Evolutionary conservation across 192 early-diverging fungal species (phyloP).

Genomic region (Thamnidium elegans): DNA sequence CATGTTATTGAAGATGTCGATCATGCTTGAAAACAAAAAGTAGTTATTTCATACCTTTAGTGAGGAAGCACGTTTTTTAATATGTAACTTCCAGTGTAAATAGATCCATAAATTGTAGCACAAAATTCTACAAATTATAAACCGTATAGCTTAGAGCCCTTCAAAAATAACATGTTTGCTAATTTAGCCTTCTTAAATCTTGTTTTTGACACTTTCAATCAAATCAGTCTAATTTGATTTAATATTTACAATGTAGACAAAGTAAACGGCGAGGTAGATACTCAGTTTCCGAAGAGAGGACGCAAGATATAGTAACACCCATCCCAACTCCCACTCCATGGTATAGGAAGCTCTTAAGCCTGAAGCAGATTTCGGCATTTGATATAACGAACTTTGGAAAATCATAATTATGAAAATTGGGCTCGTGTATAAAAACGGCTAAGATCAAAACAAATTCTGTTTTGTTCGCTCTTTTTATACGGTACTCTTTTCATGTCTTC

Average conservation of each 20-base stretch:
- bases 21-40: slow-evolving; percentile 10
- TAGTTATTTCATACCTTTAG: slow-evolving; percentile 3
- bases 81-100: slow-evolving; percentile 9
- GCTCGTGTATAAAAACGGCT: slow-evolving; percentile 8
- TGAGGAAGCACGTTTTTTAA: slow-evolving; percentile 7
- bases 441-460: slow-evolving; percentile 13
- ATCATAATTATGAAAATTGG: slow-evolving; percentile 7
- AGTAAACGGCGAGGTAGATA: slow-evolving; percentile 4
- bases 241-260: slow-evolving; percentile 8
- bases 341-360: slow-evolving; percentile 7
- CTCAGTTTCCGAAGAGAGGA: slow-evolving; percentile 6
- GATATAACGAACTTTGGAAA: slow-evolving; percentile 10
- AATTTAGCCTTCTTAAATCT: slow-evolving; percentile 11
- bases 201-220: slow-evolving; percentile 10
- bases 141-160: slow-evolving; percentile 7
- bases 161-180: slow-evolving; percentile 3
- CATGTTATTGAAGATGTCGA: slow-evolving; percentile 8
- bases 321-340: slow-evolving; percentile 9
- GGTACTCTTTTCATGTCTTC: slow-evolving; percentile 6
- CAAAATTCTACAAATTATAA: slow-evolving; percentile 9
- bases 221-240: slow-evolving; percentile 9
- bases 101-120: slow-evolving; percentile 7
- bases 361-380: slow-evolving; percentile 9
- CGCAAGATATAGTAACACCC: slow-evolving; percentile 6
- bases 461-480: slow-evolving; percentile 16